Conservation (phyloP, 805 yeast species). For the Saccharomycopsis sp. region DNA sequence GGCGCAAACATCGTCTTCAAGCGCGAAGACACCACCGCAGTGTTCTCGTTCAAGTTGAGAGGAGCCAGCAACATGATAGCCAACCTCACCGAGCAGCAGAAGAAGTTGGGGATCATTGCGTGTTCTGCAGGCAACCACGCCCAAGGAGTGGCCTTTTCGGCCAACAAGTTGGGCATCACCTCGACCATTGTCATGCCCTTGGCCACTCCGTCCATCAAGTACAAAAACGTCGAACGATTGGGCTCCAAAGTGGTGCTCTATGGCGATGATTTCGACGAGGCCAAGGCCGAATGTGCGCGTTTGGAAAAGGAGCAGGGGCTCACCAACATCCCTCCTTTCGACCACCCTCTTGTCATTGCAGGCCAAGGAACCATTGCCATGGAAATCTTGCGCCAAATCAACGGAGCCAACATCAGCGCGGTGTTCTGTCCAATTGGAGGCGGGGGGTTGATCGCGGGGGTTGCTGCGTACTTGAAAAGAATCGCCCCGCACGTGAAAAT, state of each 20-base stretch:
- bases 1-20: slow-evolving; percentile 73
- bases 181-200: slow-evolving; percentile 98
- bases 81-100: slow-evolving; percentile 51
- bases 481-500: slow-evolving; percentile 96
- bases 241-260: slow-evolving; percentile 91
- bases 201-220: slow-evolving; percentile 93
- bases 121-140: slow-evolving; percentile 99
- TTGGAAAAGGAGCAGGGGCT: slow-evolving; percentile 62
- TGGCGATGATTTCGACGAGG: slow-evolving; percentile 95
- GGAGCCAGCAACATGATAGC: slow-evolving; percentile 99
- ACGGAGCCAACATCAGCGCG: slow-evolving; percentile 70
- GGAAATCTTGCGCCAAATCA: slow-evolving; percentile 84
- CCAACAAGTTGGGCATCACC: slow-evolving; percentile 76
- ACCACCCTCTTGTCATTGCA: slow-evolving; percentile 96
- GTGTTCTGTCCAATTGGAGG: slow-evolving; percentile 95
- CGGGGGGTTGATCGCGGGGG: slow-evolving; percentile 91
- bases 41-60: slow-evolving; percentile 90
- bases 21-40: slow-evolving; percentile 91
- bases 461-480: slow-evolving; percentile 83
- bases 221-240: slow-evolving; percentile 80
- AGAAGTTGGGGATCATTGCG: slow-evolving; percentile 85
- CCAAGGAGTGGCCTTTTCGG: slow-evolving; percentile 95
- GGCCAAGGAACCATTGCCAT: slow-evolving; percentile 98
- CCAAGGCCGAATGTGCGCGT: slow-evolving; percentile 82
- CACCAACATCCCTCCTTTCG: slow-evolving; percentile 95